These are phyloP conservation scores for Globisporangium okanoganense DNA, from an alignment of 352 stramenopile species.

Conservation along the genomic window DNA sequence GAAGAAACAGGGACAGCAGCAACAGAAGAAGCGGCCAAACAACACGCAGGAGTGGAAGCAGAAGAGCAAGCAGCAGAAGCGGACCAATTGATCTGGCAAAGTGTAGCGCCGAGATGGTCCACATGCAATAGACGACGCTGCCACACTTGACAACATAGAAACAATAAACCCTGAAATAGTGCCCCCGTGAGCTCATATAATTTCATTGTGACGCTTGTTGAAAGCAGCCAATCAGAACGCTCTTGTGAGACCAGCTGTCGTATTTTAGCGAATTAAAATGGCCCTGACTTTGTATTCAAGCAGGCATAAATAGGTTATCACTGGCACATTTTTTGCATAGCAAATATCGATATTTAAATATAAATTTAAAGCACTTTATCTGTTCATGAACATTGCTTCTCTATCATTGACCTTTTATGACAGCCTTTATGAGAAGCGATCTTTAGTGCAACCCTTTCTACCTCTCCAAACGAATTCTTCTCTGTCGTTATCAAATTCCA, in stretches of 20 bases:
- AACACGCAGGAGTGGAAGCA: slow-evolving; percentile 2
- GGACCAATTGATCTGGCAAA: not conserved
- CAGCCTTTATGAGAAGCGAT: not conserved
- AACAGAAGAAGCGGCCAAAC: not conserved
- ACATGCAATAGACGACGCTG: not conserved
- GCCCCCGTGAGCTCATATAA: not conserved
- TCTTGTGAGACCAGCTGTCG: too few relatives aligned
- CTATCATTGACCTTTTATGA: not conserved
- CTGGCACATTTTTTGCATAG: not conserved
- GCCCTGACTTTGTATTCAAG: not conserved
- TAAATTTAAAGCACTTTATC: not conserved
- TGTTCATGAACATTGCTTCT: not conserved
- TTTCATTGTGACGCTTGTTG: not conserved
- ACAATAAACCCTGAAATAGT: not conserved
- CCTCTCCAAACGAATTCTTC: slow-evolving; percentile 11
- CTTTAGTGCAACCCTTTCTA: slow-evolving; percentile 1
- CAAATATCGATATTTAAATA: not conserved
- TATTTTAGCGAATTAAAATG: not conserved
- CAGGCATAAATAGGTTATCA: not conserved
- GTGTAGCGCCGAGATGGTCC: not conserved
- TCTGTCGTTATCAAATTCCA: not conserved
- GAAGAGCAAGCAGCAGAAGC: slow-evolving; percentile 12
- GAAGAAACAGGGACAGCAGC: not conserved
- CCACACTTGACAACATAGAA: not conserved
- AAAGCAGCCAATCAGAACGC: not conserved